These are phyloP conservation scores for Colletotrichum sidae DNA, from an alignment of 2,329 filamentous ascomycete genomes.

Conservation along the genomic window DNA sequence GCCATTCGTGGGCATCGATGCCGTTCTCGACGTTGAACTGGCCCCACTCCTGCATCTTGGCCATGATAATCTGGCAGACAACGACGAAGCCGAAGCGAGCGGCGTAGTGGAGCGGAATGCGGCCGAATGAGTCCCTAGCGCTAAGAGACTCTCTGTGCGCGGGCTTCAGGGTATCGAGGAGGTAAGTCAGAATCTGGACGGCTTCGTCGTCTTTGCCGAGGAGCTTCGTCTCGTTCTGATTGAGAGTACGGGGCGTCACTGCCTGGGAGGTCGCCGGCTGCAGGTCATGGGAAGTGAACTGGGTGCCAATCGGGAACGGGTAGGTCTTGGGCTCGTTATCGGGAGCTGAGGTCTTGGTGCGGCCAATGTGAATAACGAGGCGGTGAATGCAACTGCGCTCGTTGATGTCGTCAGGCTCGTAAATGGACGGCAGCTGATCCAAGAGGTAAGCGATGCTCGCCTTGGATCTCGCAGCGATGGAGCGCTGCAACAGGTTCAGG, in stretches of 20 bases:
- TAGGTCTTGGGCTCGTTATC: slow-evolving; percentile 64
- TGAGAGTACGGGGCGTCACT: slow-evolving; percentile 69
- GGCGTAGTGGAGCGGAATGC: slow-evolving; percentile 90
- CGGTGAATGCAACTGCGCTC: slow-evolving; percentile 93
- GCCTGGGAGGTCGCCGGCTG: slow-evolving; percentile 80
- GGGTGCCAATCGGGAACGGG: slow-evolving; percentile 60
- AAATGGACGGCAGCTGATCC: slow-evolving; percentile 74
- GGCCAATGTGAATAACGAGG: slow-evolving; percentile 90
- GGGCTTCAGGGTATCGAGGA: slow-evolving; percentile 75
- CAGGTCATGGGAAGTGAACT: slow-evolving; percentile 78
- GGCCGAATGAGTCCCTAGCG: slow-evolving; percentile 81
- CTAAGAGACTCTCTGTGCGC: slow-evolving; percentile 76
- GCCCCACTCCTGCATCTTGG: slow-evolving; percentile 88
- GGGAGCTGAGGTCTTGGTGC: slow-evolving; percentile 66
- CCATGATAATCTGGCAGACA: slow-evolving; percentile 89
- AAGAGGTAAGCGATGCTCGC: slow-evolving; percentile 79
- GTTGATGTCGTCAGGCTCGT: slow-evolving; percentile 93
- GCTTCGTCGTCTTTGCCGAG: slow-evolving; percentile 78
- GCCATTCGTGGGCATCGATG: slow-evolving; percentile 89
- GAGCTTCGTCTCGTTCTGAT: slow-evolving; percentile 75
- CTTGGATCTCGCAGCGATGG: slow-evolving; percentile 77
- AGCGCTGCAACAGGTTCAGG: slow-evolving; percentile 82
- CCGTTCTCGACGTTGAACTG: slow-evolving; percentile 87
- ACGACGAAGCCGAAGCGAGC: slow-evolving; percentile 94
- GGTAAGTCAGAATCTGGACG: slow-evolving; percentile 72